Conservation (phyloP, 805 yeast species). For the Wickerhamomyces rabaulensis region DNA sequence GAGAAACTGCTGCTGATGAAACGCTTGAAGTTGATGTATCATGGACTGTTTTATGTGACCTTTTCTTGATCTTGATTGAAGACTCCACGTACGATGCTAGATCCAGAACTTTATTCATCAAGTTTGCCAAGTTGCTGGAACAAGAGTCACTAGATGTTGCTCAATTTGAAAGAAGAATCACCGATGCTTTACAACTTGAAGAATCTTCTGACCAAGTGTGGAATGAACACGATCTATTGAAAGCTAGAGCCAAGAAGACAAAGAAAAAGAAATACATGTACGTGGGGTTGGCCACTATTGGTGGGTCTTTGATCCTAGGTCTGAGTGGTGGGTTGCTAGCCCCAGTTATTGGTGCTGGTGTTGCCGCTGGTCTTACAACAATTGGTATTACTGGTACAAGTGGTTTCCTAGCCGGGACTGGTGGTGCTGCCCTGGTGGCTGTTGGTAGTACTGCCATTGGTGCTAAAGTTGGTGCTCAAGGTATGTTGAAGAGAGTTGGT, state of each 20-base stretch:
- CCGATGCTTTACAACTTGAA: constrained; percentile 86
- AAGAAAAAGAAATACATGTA: constrained; percentile 68
- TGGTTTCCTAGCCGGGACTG: constrained; percentile 91
- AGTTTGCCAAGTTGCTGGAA: constrained; percentile 59
- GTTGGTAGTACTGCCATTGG: constrained; percentile 90
- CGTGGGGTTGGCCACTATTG: constrained; percentile 92
- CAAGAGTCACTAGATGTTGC: constrained; percentile 63
- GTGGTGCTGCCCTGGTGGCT: constrained; percentile 92
- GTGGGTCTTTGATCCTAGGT: constrained; percentile 93
- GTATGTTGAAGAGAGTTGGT: constrained; percentile 84
- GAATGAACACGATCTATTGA: constrained; percentile 67
- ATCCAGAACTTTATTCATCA: constrained; percentile 71
- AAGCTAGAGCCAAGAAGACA: constrained; percentile 61
- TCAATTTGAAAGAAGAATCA: constrained; percentile 86
- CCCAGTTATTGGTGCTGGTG: constrained; percentile 97
- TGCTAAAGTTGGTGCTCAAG: constrained; percentile 78
- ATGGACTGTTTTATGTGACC: constrained; percentile 93
- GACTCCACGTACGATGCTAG: constrained; percentile 88
- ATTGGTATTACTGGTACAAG: constrained; percentile 93
- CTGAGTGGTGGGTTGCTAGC: constrained; percentile 93
- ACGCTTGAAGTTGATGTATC: constrained; percentile 65
- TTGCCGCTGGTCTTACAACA: constrained; percentile 95
- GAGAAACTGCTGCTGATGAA: constrained; percentile 29
- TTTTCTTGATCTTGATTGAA: constrained; percentile 71
- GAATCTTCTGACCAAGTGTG: constrained; percentile 74